These are phyloP conservation scores for Simplicillium sp. DNA, from an alignment of 2,329 filamentous ascomycete species.

Conservation along the genomic window DNA sequence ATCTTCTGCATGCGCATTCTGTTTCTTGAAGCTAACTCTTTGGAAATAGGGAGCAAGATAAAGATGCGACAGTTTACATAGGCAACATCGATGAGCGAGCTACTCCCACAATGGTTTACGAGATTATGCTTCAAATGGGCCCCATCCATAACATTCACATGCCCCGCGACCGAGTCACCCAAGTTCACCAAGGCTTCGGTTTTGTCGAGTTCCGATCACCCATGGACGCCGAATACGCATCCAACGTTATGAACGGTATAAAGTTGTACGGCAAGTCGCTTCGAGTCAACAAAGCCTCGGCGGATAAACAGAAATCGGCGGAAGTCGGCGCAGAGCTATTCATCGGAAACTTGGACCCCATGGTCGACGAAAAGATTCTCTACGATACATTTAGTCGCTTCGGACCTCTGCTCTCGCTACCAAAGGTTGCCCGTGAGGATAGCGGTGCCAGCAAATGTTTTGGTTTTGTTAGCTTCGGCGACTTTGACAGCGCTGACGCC, in stretches of 20 bases:
- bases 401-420: conserved; percentile 71
- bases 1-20: background rate
- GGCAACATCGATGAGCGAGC: conserved; percentile 98
- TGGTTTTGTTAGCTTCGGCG: conserved; percentile 86
- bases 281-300: conserved; percentile 84
- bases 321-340: conserved; percentile 97
- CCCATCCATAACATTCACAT: conserved; percentile 97
- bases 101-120: conserved; percentile 83
- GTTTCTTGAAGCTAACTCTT: background rate
- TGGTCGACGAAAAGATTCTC: conserved; percentile 91
- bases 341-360: conserved; percentile 86
- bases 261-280: conserved; percentile 89
- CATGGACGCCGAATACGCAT: conserved; percentile 92
- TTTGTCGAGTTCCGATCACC: conserved; percentile 98
- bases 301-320: conserved; percentile 87
- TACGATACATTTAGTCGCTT: conserved; percentile 94
- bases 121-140: conserved; percentile 96
- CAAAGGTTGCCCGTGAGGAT: conserved; percentile 90
- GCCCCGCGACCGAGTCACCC: conserved; percentile 94
- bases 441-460: conserved; percentile 86
- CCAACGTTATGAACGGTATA: conserved; percentile 93
- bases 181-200: conserved; percentile 94
- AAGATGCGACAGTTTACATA: conserved; percentile 95
- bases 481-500: conserved; percentile 88
- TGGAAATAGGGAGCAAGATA: conserved; percentile 79